Percentiles rank a stretch among this genome's conserved stretches.
Conservation (phyloP, 768 basidiomycete species). For the Lepiota brunneoincarnata region DNA sequence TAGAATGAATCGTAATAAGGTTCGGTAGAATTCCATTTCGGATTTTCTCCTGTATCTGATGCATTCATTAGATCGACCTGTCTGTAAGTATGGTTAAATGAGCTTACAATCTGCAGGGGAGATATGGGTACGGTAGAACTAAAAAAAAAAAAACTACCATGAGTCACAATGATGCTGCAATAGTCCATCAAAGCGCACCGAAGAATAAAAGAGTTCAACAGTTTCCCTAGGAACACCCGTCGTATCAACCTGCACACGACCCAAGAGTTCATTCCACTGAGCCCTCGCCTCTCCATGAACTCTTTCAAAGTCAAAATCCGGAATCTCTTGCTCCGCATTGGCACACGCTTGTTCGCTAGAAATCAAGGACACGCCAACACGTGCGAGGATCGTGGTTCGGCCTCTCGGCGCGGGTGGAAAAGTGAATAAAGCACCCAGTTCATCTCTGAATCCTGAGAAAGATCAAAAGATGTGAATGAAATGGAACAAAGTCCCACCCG, state of each 20-base stretch:
- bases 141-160: not conserved
- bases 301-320: constrained; percentile 51
- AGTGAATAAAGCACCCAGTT: constrained; percentile 52
- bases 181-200: constrained; percentile 29
- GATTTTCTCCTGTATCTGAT: constrained; percentile 62
- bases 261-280: constrained; percentile 58
- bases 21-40: constrained; percentile 59
- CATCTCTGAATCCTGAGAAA: constrained; percentile 40
- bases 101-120: constrained; percentile 61
- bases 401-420: constrained; percentile 41
- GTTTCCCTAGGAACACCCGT: constrained; percentile 46
- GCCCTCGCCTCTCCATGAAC: constrained; percentile 40
- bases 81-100: not conserved
- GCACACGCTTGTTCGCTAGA: constrained; percentile 57
- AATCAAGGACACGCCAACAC: constrained; percentile 66
- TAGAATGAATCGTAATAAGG: constrained; percentile 70
- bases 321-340: constrained; percentile 61
- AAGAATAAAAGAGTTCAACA: constrained; percentile 57
- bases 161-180: not conserved
- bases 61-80: not conserved
- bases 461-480: not conserved
- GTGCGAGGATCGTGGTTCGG: constrained; percentile 47
- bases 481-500: too few species aligned
- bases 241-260: constrained; percentile 51
- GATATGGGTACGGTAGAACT: constrained; percentile 62